Evolutionary conservation across 2,329 filamentous ascomycete genomes (phyloP), one percentile per base, ranked within the genome.

Genomic region (Alternaria ethzedia): DNA sequence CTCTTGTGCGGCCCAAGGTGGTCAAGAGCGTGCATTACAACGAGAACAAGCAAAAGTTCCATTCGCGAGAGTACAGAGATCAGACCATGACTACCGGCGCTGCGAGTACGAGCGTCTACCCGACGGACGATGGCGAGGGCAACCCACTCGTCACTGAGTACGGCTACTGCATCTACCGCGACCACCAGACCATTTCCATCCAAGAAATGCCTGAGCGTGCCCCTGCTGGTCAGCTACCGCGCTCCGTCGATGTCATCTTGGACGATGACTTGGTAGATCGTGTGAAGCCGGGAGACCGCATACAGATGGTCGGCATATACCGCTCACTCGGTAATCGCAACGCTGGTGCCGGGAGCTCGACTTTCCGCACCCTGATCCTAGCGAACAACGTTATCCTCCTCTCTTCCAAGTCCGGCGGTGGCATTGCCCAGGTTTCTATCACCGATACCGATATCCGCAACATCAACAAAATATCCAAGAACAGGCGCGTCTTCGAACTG

Each of bases 141-240:
- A 97, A 98, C 76, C 91, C 95, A 82, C 86, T 99, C 20, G 88
- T 93, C 62, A 99, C 96, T 4, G 96, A 99, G 78, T 99, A 98
- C 79, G 96, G 96, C 23, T 95, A 96, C 82, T 96, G 91, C 79
- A 96, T 91, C 54, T 99, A 97, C 82, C 88, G 95, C 76, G 96
- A 99, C 79, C 96, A 99, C 78, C 96, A 99, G 80, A 97, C 93
- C 15, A 93, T 99, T 64, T 97, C 95, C 0, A 97, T 99, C 70
- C 96, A 99, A 82, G 96, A 99, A 83, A 99, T 99, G 96, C 96
- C 96, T 1, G 96, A 99, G 81, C 87, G 95, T 72, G 96, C 96
- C 3, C 96, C 96, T 57, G 95, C 96, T 63, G 96, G 96, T 57
- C 96, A 98, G 84, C 87, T 99, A 68, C 96, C 96, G 63, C 90